Base-by-base conservation (phyloP, 2,329 filamentous ascomycete species). In the Fusarium lyarnte region DNA sequence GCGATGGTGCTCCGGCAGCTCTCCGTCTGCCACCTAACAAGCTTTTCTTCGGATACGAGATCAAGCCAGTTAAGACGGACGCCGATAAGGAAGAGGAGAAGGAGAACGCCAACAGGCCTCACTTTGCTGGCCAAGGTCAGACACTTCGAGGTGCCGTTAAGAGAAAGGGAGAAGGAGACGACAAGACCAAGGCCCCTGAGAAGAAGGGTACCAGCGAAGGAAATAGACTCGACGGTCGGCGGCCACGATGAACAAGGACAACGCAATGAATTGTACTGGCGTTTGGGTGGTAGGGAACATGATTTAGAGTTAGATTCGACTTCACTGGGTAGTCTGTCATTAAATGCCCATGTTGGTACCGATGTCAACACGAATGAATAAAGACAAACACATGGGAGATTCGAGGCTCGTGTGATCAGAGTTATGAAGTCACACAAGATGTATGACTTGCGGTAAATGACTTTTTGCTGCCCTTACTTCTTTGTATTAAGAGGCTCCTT, bases 41-140 rank as follows among this genome's bases (percentile, higher is more conserved):
- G 82, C 87, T 99, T 8, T 99, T 99, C 86, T 97, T 99, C 72
- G 96, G 96, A 6, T 99, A 98, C 78, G 92, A 97, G 78, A 88
- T 97, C 79, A 97, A 93, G 81, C 95, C 95, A 0, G 87, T 97
- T 45, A 95, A 94, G 85, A 93, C 93, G 13, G 90, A 92, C 63
- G 92, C 90, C 39, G 90, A 94, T 64, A 91, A 90, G 79, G 89
- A 90, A 57, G 87, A 91, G 67, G 90, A 92, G 66, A 87, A 90
- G 41, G 88, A 90, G 69, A 74, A 90, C n/a, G 86, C 88, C 8
- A 86, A 87, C 66, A 89, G 90, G 72, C 92, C 92, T n/a, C 90
- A 90, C 74, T 97, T 97, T 81, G 90, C 91, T 8, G 95, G 95
- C 0, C 90, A 93, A 73, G 95, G 95, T 0, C 93, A 98, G 81